Conservation (phyloP, 2,329 filamentous ascomycete genomes). For the Phialophora expanda region DNA sequence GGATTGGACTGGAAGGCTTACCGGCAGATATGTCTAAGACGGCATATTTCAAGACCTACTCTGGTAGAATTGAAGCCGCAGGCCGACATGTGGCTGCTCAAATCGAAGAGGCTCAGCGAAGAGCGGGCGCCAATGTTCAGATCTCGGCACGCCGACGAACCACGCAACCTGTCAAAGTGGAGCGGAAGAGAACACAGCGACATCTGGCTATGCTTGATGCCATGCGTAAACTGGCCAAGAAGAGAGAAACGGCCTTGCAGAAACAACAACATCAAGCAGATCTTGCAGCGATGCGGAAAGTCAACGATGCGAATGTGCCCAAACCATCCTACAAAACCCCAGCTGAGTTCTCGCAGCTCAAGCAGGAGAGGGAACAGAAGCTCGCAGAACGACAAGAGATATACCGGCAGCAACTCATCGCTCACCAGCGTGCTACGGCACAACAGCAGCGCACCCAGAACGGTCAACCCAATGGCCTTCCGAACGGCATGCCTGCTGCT, state of each 20-base stretch:
- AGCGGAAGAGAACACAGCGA: constrained; percentile 82
- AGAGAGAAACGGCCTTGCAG: constrained; percentile 80
- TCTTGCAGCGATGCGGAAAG: constrained; percentile 80
- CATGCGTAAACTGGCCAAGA: constrained; percentile 94
- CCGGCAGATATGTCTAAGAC: constrained; percentile 94
- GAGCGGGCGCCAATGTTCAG: constrained; percentile 59
- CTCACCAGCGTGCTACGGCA: constrained; percentile 58
- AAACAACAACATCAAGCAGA: constrained; percentile 84
- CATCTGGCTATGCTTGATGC: constrained; percentile 89
- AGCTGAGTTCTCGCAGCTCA: constrained; percentile 85
- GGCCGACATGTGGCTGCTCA: constrained; percentile 64
- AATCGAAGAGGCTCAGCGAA: constrained; percentile 56
- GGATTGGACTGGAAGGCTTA: constrained; percentile 88
- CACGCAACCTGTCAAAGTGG: constrained; percentile 77
- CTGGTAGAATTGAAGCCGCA: constrained; percentile 66
- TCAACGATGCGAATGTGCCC: constrained; percentile 62
- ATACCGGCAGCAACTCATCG: constrained; percentile 68
- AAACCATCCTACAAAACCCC: constrained; percentile 72
- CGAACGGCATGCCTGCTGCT: constrained; percentile 51
- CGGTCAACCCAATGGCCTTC: constrained; percentile 52
- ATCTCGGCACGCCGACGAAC: constrained; percentile 69
- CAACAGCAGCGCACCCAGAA: constrained; percentile 52
- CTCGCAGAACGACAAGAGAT: constrained; percentile 62
- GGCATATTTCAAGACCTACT: constrained; percentile 85
- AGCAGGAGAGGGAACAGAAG: constrained; percentile 82